Conservation (phyloP, 164 flowering plant species). For the Nymphaea thermarum region DNA sequence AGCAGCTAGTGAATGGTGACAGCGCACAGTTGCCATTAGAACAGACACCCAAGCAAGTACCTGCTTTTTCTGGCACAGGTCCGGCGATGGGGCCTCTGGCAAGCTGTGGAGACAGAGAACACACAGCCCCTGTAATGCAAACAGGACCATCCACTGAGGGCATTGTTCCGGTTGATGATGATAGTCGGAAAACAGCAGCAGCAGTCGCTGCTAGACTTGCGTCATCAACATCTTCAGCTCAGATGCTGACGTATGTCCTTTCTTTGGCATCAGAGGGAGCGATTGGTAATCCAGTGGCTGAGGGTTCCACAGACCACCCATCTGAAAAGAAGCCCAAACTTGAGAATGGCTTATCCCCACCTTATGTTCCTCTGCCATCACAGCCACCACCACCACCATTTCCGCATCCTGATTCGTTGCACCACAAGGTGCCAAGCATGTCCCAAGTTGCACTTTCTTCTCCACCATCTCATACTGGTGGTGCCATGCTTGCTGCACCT, state of each 20-base stretch:
- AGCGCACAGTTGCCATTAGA: slow-evolving; percentile 24
- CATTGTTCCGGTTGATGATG: slow-evolving; percentile 30
- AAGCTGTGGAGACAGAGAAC: slow-evolving; percentile 29
- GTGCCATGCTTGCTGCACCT: slow-evolving; percentile 12
- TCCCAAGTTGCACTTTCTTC: slow-evolving; percentile 40
- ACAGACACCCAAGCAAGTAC: slow-evolving; percentile 20
- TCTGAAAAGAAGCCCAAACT: slow-evolving; percentile 61
- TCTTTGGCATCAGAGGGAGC: slow-evolving; percentile 81
- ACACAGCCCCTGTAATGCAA: slow-evolving; percentile 39
- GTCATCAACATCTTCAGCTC: slow-evolving; percentile 85
- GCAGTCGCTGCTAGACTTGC: slow-evolving; percentile 87
- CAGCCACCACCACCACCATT: slow-evolving; percentile 33
- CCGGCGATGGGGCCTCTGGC: slow-evolving; percentile 18
- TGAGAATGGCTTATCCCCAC: slow-evolving; percentile 30
- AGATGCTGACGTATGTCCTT: slow-evolving; percentile 86
- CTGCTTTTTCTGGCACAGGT: slow-evolving; percentile 14
- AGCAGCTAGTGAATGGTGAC: slow-evolving; percentile 20
- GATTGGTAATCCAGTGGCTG: slow-evolving; percentile 32
- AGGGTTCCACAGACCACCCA: slow-evolving; percentile 30
- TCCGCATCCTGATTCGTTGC: slow-evolving; percentile 30
- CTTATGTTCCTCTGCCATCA: slow-evolving; percentile 22
- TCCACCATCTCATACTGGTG: slow-evolving; percentile 17
- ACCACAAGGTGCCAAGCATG: slow-evolving; percentile 17
- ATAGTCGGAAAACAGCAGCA: slow-evolving; percentile 69
- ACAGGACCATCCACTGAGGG: slow-evolving; percentile 23